A percentile compares a stretch with the other conserved stretches of the same genome.
phyloP scores from a whole-genome alignment of 352 stramenopile species.

The Pythium dissimile region DNA sequence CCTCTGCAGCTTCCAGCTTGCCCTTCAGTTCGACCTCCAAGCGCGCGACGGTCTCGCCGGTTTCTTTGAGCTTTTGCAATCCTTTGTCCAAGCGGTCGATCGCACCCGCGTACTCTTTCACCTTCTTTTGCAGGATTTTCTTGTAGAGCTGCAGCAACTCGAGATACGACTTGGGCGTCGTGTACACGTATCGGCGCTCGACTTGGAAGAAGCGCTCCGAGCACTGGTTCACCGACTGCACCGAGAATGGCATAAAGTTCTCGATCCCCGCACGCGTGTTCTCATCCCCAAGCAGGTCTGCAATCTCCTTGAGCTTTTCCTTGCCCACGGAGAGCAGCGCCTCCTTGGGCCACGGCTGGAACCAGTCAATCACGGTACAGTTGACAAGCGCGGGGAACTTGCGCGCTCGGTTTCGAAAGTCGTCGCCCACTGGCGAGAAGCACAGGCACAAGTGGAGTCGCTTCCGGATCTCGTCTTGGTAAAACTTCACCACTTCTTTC shows the following conservation, averaged over 20 bases:
- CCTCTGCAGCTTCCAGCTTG: conserved; percentile 93
- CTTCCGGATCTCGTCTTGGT: conserved; percentile 93
- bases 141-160: conserved; percentile 94
- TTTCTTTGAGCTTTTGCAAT: conserved; percentile 92
- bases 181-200: conserved; percentile 93
- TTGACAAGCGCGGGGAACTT: conserved; percentile 96
- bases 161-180: conserved; percentile 94
- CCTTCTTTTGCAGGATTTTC: conserved; percentile 90
- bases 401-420: conserved; percentile 91
- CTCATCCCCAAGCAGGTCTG: conserved; percentile 77
- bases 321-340: conserved; percentile 90
- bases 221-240: conserved; percentile 91
- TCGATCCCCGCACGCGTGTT: conserved; percentile 87
- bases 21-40: conserved; percentile 95
- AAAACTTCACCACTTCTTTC: conserved; percentile 94
- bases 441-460: conserved; percentile 94
- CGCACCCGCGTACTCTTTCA: conserved; percentile 83
- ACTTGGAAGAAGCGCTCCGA: conserved; percentile 88
- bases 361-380: conserved; percentile 96
- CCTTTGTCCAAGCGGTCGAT: conserved; percentile 93
- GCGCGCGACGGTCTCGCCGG: conserved; percentile 88
- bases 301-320: conserved; percentile 85
- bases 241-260: conserved; percentile 95
- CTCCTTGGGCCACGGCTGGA: conserved; percentile 92
- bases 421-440: conserved; percentile 94